Evolutionary conservation across 2,329 filamentous ascomycete species (phyloP).

Genomic region (Fusarium liriodendri): DNA sequence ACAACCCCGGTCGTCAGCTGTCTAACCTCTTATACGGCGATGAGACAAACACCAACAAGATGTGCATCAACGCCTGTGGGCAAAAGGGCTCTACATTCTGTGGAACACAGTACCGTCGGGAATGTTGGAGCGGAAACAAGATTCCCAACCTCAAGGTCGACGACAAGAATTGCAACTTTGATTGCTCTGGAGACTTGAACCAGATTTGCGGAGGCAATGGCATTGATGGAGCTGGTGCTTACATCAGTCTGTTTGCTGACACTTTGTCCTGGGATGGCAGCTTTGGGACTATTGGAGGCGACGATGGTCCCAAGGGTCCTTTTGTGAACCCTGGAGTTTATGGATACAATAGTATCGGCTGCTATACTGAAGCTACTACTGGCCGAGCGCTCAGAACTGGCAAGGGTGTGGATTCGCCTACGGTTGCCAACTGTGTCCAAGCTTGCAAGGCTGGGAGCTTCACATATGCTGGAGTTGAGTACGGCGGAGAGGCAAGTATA

Average conservation of each 20-base stretch:
- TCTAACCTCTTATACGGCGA: slow-evolving; percentile 54
- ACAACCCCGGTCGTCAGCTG: slow-evolving; percentile 65
- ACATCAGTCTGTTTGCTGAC: slow-evolving; percentile 62
- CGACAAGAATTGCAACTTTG: slow-evolving; percentile 62
- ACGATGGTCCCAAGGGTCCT: slow-evolving; percentile 17
- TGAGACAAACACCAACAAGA: slow-evolving; percentile 54
- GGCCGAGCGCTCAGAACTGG: slow-evolving; percentile 49
- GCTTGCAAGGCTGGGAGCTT: slow-evolving; percentile 47
- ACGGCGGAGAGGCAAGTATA: slow-evolving; percentile 50
- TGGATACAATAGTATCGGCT: slow-evolving; percentile 52
- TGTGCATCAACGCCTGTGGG: slow-evolving; percentile 59
- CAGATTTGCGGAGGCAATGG: slow-evolving; percentile 67
- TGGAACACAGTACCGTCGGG: slow-evolving; percentile 60
- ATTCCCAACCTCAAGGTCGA: slow-evolving; percentile 57
- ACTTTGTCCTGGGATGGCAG: slow-evolving; percentile 39
- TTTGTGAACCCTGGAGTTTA: slow-evolving; percentile 52
- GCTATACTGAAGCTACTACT: slow-evolving; percentile 50
- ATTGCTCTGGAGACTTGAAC: slow-evolving; percentile 60
- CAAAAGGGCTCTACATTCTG: slow-evolving; percentile 54
- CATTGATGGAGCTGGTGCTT: slow-evolving; percentile 48
- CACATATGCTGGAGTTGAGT: slow-evolving; percentile 51
- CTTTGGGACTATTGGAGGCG: slow-evolving; percentile 2
- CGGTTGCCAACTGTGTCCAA: slow-evolving; percentile 48
- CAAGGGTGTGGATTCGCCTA: slow-evolving; percentile 38
- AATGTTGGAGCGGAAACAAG: slow-evolving; percentile 66